phyloP scores from a whole-genome alignment of 306 rosid species.

The Pueraria montana region DNA sequence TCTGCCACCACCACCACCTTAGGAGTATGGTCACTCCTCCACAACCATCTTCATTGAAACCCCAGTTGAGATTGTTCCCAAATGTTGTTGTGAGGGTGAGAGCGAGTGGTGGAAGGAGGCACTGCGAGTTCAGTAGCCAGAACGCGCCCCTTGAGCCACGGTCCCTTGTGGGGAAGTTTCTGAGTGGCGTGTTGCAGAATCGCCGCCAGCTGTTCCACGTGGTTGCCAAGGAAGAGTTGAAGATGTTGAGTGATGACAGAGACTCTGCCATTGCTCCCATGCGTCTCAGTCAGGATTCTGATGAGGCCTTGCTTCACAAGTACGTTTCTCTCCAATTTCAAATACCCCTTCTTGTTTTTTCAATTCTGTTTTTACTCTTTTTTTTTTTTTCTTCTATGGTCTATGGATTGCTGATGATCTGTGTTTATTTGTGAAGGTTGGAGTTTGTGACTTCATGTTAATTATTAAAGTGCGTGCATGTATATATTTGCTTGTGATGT shows the following conservation, averaged over 20 bases:
- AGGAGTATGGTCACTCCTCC: constrained; percentile 11
- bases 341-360: too few relatives aligned
- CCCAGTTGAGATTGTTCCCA: constrained; percentile 16
- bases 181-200: constrained; percentile 72
- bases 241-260: constrained; percentile 63
- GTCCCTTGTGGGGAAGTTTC: constrained; percentile 65
- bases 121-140: constrained; percentile 60
- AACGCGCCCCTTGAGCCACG: constrained; percentile 78
- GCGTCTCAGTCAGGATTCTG: constrained; percentile 53
- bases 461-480: too few relatives aligned
- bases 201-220: constrained; percentile 69
- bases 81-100: constrained; percentile 8
- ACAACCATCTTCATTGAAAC: background rate
- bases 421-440: too few relatives aligned
- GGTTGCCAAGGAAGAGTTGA: constrained; percentile 64
- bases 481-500: too few relatives aligned
- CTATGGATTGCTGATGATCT: too few relatives aligned
- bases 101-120: constrained; percentile 48
- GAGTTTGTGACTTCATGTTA: too few relatives aligned
- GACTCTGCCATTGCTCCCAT: constrained; percentile 62
- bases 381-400: too few relatives aligned
- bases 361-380: too few relatives aligned
- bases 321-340: constrained; percentile 31
- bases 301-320: constrained; percentile 79
- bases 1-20: constrained; percentile 16